Conservation (phyloP, 495 filamentous ascomycete genomes). For the Copromyces sp. region DNA sequence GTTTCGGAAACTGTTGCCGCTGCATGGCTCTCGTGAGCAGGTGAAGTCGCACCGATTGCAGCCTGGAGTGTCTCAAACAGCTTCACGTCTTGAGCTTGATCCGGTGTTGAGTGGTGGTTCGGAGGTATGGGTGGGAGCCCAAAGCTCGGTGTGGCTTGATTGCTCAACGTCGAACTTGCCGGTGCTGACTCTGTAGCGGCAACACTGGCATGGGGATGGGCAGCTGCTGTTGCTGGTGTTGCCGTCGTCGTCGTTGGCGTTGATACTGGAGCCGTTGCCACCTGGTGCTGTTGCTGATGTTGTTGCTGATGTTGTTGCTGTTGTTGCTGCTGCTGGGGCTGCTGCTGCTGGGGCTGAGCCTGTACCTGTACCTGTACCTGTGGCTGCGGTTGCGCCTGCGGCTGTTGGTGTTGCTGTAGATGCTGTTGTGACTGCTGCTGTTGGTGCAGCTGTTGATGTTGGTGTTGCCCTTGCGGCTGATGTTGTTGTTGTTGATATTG, state of each 20-base stretch:
- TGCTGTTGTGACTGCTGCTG: constrained; percentile 5
- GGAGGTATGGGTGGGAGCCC: constrained; percentile 13
- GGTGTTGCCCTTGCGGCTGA: neutral
- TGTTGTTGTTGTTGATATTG: constrained; percentile 5
- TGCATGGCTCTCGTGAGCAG: neutral
- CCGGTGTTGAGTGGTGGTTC: constrained; percentile 19
- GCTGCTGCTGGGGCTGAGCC: neutral
- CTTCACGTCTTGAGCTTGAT: constrained; percentile 17
- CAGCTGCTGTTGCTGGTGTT: neutral
- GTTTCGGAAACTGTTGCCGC: neutral
- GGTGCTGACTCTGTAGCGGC: neutral
- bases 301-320: constrained; percentile 2
- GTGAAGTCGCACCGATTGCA: constrained; percentile 11
- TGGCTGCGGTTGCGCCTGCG: neutral
- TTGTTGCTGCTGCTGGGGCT: neutral
- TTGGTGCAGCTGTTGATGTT: neutral
- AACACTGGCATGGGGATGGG: neutral
- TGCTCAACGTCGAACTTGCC: neutral
- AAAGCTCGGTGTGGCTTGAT: neutral
- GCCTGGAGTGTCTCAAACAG: constrained; percentile 15
- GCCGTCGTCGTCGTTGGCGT: neutral
- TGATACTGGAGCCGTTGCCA: neutral
- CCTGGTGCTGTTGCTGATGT: neutral
- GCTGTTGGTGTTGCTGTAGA: constrained; percentile 5
- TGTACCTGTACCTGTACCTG: neutral